Percentiles rank a stretch among this genome's conserved stretches.
phyloP scores from a whole-genome alignment of 2,329 filamentous ascomycete species.

The Scopulariopsis brevicaulis region DNA sequence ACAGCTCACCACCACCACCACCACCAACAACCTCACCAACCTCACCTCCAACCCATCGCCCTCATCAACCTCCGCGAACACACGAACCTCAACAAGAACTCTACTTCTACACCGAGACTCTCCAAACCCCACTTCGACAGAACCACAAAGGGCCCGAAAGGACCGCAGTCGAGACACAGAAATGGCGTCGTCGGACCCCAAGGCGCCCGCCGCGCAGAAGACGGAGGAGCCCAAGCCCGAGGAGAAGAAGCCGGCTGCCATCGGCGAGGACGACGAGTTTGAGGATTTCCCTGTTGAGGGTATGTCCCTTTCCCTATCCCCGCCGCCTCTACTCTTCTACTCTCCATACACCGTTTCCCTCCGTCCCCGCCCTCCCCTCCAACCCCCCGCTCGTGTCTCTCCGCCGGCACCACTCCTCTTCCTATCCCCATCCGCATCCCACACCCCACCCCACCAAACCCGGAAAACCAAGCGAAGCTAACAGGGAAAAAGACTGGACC shows the following conservation, averaged over 20 bases:
- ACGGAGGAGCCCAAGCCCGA: conserved; percentile 21
- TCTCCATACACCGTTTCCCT: too few relatives aligned
- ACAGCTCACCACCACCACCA: background rate
- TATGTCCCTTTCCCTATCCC: conserved; percentile 25
- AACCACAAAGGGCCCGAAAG: background rate
- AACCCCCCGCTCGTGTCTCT: too few relatives aligned
- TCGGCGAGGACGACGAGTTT: conserved; percentile 98
- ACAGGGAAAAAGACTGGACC: conserved; percentile 61
- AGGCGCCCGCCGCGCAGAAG: conserved; percentile 15
- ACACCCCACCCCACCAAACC: background rate
- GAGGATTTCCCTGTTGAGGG: conserved; percentile 97
- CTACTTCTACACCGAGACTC: background rate
- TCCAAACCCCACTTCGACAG: background rate
- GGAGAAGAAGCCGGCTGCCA: conserved; percentile 37
- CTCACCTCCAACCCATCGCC: background rate
- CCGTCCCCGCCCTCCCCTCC: background rate
- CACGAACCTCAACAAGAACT: background rate
- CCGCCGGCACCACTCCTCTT: background rate
- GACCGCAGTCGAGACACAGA: background rate
- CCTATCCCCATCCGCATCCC: background rate
- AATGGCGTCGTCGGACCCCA: conserved; percentile 17
- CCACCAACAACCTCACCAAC: background rate
- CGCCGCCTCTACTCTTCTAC: background rate
- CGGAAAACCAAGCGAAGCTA: background rate
- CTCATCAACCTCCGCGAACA: too few relatives aligned